These are phyloP conservation scores for Fusarium denticulatum DNA, from an alignment of 2,329 filamentous ascomycete species.

Conservation along the genomic window DNA sequence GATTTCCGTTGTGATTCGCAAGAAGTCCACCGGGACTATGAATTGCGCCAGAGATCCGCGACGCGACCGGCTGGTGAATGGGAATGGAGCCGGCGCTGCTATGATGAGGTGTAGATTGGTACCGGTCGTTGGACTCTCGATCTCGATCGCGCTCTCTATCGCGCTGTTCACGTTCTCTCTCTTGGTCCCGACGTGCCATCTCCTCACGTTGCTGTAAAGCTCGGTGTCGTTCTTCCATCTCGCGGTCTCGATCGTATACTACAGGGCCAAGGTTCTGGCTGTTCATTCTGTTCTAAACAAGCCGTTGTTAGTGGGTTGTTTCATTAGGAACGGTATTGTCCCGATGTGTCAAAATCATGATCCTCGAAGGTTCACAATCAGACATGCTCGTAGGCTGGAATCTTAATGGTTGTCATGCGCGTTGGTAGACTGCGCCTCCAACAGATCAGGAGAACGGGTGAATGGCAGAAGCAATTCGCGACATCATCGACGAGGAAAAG, in stretches of 20 bases:
- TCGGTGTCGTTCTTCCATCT: slow-evolving; percentile 60
- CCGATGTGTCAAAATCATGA: neutral
- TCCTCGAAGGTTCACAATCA: neutral
- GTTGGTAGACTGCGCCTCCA: slow-evolving; percentile 23
- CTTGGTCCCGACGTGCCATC: slow-evolving; percentile 55
- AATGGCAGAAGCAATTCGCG: slow-evolving; percentile 37
- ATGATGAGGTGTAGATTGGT: slow-evolving; percentile 78
- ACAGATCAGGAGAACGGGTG: slow-evolving; percentile 40
- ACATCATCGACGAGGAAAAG: slow-evolving; percentile 35
- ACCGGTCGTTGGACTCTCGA: slow-evolving; percentile 72
- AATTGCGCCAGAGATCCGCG: slow-evolving; percentile 81
- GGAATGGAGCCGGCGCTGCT: slow-evolving; percentile 89
- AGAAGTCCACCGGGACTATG: slow-evolving; percentile 93
- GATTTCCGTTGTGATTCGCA: slow-evolving; percentile 73
- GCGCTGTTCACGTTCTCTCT: slow-evolving; percentile 64
- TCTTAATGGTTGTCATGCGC: neutral
- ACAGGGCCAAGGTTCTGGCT: slow-evolving; percentile 54
- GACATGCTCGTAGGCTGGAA: neutral
- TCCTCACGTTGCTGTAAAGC: slow-evolving; percentile 59
- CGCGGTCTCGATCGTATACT: slow-evolving; percentile 60
- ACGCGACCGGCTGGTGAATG: slow-evolving; percentile 92
- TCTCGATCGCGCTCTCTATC: slow-evolving; percentile 65
- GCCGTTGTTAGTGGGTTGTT: slow-evolving; percentile 23
- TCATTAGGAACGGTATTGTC: neutral
- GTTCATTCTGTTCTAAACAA: slow-evolving; percentile 54